Conservation (phyloP, 805 yeast genomes). For the Candida stauntonica region DNA sequence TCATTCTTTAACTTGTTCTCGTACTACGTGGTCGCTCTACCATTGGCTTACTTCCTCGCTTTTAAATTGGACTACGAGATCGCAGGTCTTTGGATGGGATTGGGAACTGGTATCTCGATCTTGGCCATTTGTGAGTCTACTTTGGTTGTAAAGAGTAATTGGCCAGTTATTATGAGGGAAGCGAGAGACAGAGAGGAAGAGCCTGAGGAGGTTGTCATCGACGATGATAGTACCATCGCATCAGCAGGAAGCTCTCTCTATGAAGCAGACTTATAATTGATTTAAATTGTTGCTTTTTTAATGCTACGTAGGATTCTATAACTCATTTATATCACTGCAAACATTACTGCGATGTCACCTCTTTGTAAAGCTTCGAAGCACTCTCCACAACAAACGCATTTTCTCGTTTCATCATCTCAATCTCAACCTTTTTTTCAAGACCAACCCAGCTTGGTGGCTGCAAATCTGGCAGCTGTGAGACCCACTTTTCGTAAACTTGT, state of each 20-base stretch:
- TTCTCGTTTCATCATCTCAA: constrained; percentile 22
- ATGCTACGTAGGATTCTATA: no score
- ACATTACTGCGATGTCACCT: not conserved
- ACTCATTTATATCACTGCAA: not conserved
- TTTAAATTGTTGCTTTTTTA: no score
- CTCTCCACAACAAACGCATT: constrained; percentile 4
- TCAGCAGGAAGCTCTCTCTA: constrained; percentile 7
- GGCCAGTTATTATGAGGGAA: constrained; percentile 43
- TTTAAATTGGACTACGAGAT: constrained; percentile 43
- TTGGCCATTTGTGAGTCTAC: constrained; percentile 47
- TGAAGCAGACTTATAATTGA: constrained; percentile 4
- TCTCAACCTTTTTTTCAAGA: constrained; percentile 40
- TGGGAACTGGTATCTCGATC: constrained; percentile 57
- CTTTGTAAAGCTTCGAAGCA: constrained; percentile 5
- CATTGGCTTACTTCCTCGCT: constrained; percentile 58
- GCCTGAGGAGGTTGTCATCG: constrained; percentile 24
- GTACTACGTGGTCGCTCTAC: constrained; percentile 68
- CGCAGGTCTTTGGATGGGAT: constrained; percentile 71
- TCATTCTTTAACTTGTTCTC: constrained; percentile 65
- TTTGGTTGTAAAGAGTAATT: constrained; percentile 45
- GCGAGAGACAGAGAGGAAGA: constrained; percentile 28
- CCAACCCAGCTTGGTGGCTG: constrained; percentile 54
- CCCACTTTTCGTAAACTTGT: constrained; percentile 39
- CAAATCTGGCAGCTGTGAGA: constrained; percentile 45
- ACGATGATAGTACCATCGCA: constrained; percentile 26